Conservation (phyloP, 768 basidiomycete genomes). For the Boletus sensibilis region DNA sequence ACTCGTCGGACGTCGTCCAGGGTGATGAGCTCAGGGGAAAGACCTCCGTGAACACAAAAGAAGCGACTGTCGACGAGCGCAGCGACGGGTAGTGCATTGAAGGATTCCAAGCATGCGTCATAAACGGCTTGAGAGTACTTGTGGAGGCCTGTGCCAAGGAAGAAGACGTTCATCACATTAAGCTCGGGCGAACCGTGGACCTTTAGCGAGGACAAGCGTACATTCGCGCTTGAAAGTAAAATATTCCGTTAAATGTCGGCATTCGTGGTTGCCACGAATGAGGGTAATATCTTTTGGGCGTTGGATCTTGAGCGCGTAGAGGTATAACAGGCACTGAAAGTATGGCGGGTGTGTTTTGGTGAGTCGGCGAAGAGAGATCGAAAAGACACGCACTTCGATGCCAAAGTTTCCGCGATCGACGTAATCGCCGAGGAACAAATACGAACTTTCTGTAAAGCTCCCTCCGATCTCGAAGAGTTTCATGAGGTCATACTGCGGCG, state of each 20-base stretch:
- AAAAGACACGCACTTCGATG: slow-evolving; percentile 52
- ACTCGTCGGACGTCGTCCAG: slow-evolving; percentile 74
- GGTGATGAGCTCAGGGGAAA: slow-evolving; percentile 81
- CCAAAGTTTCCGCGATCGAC: slow-evolving; percentile 95
- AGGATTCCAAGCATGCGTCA: slow-evolving; percentile 88
- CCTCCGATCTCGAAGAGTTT: slow-evolving; percentile 97
- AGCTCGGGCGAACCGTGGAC: slow-evolving; percentile 4
- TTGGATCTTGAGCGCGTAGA: slow-evolving; percentile 91
- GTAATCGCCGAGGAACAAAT: slow-evolving; percentile 95
- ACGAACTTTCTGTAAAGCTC: slow-evolving; percentile 75
- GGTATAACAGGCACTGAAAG: slow-evolving; percentile 79
- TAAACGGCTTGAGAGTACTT: slow-evolving; percentile 56
- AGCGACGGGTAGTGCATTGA: slow-evolving; percentile 85
- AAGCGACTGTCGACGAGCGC: slow-evolving; percentile 94
- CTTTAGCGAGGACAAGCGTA: slow-evolving; percentile 39
- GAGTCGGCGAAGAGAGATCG: background rate
- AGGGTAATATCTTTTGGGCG: slow-evolving; percentile 80
- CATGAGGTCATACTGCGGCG: slow-evolving; percentile 90
- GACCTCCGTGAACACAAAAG: slow-evolving; percentile 96
- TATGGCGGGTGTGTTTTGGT: background rate
- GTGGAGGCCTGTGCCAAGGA: slow-evolving; percentile 25
- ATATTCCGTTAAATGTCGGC: slow-evolving; percentile 93
- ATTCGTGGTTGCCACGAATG: slow-evolving; percentile 96
- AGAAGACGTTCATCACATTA: slow-evolving; percentile 8
- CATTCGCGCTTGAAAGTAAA: slow-evolving; percentile 98